These are phyloP conservation scores for Leptomonas seymouri DNA, from an alignment of 208 protist genomes.

Conservation along the genomic window DNA sequence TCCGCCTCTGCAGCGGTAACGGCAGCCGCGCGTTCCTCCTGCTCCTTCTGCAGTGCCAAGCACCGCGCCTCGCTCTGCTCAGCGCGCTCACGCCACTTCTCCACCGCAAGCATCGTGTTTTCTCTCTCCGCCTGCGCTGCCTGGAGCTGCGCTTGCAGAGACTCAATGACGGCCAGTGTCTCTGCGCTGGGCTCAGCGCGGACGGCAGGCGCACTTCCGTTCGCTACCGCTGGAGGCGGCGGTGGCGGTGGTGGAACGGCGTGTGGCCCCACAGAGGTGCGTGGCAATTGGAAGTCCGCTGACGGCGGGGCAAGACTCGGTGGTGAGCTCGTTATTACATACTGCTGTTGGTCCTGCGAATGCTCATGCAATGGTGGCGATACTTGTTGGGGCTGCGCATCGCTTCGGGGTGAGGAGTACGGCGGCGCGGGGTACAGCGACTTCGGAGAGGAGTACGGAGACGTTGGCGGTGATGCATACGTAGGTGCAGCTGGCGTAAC, in stretches of 20 bases:
- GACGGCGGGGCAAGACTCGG: background rate
- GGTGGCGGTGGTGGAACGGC: background rate
- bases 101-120: background rate
- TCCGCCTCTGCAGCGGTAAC: conserved; percentile 6
- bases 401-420: background rate
- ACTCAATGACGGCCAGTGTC: background rate
- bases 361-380: background rate
- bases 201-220: background rate
- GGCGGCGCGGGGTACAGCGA: no score
- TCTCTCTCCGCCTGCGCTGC: conserved; percentile 12
- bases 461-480: background rate
- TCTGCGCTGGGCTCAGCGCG: background rate
- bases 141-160: conserved; percentile 30
- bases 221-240: background rate
- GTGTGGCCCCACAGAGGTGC: background rate
- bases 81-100: conserved; percentile 26
- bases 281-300: background rate
- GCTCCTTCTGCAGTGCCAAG: conserved; percentile 10
- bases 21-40: background rate
- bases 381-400: background rate
- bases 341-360: background rate
- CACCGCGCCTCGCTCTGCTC: conserved; percentile 26
- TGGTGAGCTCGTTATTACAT: background rate
- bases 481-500: background rate
- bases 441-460: conserved; percentile 1